phyloP scores from a whole-genome alignment of 495 filamentous ascomycete species.

The Hypoxylon intermedium region DNA sequence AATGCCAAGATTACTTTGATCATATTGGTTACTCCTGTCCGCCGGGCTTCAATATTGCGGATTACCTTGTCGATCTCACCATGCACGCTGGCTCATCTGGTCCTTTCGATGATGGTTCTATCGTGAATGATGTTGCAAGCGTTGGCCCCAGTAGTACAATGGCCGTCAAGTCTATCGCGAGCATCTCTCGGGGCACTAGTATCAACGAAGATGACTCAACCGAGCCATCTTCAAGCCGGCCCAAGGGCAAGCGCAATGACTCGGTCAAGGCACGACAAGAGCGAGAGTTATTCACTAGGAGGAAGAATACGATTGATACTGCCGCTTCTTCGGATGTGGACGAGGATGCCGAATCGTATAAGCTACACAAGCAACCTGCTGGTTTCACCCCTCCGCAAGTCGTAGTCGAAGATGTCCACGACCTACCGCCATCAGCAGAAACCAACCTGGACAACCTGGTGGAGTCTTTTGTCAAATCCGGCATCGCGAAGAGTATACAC shows the following conservation, averaged over 20 bases:
- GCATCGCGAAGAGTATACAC: constrained; percentile 76
- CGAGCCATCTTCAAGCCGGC: constrained; percentile 59
- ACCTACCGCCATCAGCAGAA: constrained; percentile 74
- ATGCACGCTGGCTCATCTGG: constrained; percentile 76
- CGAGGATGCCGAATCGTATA: constrained; percentile 64
- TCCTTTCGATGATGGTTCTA: constrained; percentile 58
- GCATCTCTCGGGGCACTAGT: constrained; percentile 69
- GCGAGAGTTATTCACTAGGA: constrained; percentile 85
- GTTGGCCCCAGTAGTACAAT: constrained; percentile 86
- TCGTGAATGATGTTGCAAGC: constrained; percentile 68
- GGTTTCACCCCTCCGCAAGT: constrained; percentile 67
- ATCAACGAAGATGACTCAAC: constrained; percentile 63
- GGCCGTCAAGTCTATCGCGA: constrained; percentile 90
- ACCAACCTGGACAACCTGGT: constrained; percentile 88
- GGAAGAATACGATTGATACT: constrained; percentile 68
- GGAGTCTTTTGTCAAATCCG: constrained; percentile 73
- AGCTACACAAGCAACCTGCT: constrained; percentile 69
- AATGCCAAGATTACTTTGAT: constrained; percentile 93
- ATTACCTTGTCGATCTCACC: constrained; percentile 95
- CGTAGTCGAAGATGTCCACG: constrained; percentile 72
- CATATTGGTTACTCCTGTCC: constrained; percentile 89
- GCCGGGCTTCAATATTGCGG: constrained; percentile 97
- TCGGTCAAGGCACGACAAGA: constrained; percentile 86
- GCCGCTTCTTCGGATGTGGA: constrained; percentile 72
- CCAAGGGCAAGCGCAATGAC: constrained; percentile 69